Evolutionary conservation across 2,329 filamentous ascomycete genomes (phyloP), one percentile per base, ranked within the genome.

Genomic region (Diaporthe citriasiana): DNA sequence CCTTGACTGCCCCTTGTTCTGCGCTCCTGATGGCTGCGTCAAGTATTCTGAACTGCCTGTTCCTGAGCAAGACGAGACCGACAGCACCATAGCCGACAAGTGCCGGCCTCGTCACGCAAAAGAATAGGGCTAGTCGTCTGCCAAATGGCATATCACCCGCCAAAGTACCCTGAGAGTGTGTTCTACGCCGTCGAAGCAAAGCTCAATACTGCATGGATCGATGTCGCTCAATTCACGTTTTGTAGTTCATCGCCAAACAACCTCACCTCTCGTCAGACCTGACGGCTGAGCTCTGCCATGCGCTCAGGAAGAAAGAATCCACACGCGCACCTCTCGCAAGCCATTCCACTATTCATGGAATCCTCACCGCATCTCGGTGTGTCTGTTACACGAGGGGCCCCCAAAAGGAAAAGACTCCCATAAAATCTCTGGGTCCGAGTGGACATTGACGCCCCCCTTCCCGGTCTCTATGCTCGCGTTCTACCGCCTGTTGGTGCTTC

Each of bases 1-100:
- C 59, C 59, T 30, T 33, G 25, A 22, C 59, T 25, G 30, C 63
- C 63, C 63, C 47, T 68, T 68, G 19, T 53, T 68, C 53, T 27
- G 27, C 63, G 13, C 63, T 40, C 33, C 45, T 40, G 17, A 15
- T 53, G 47, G 63, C 45, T 66, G 45, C 63, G 19, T 53, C 33
- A 40, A 40, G 3, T 33, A n/a, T 25, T 15, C 13, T 15, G 47
- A 51, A 27, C 47, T 40, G 47, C 35, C 33, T 68, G 22, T 19
- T 17, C 30, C n/a, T 68, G 63, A 19, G n/a, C 22, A n/a, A 40
- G 33, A 27, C 33, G 45, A 40, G 63, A 40, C 63, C n/a, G 22
- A 40, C 7, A 25, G n/a, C 13, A 13, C 30, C 33, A 17, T 15
- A 40, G n/a, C 30, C 63, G 33, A 68, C 63, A 53, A 53, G 22